These are phyloP conservation scores for Poterioochromonas sp. DNA, from an alignment of 352 stramenopile genomes.

Conservation along the genomic window DNA sequence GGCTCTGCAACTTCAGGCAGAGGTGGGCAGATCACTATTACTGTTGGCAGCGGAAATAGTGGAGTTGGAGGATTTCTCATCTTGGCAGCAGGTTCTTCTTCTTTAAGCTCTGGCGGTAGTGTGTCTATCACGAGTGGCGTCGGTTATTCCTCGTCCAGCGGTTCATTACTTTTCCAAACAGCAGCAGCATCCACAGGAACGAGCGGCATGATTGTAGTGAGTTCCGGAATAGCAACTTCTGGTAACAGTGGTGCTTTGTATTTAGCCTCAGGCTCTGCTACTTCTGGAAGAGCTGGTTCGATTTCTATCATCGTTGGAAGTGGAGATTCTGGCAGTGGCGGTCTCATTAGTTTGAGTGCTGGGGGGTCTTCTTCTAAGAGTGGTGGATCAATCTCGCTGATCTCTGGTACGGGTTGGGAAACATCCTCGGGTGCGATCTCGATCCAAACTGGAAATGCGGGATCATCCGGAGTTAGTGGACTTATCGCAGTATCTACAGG, in stretches of 20 bases:
- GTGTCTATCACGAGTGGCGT: conserved; percentile 65
- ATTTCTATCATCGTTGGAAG: background rate
- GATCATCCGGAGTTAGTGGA: conserved; percentile 34
- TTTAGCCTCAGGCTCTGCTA: conserved; percentile 9
- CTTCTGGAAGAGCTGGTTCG: conserved; percentile 42
- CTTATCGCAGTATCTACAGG: conserved; percentile 29
- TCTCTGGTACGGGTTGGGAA: conserved; percentile 23
- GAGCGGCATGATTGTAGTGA: conserved; percentile 10
- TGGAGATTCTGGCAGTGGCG: conserved; percentile 2
- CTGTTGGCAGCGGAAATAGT: conserved; percentile 56
- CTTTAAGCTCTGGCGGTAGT: conserved; percentile 68
- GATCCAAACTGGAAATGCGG: conserved; percentile 32
- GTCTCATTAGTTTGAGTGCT: background rate
- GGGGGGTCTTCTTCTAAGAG: background rate
- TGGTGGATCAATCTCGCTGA: conserved; percentile 23
- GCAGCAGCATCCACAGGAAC: conserved; percentile 37
- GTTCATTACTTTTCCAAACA: conserved; percentile 49
- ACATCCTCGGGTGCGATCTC: conserved; percentile 23
- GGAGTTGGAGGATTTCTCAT: conserved; percentile 66
- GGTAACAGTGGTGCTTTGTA: conserved; percentile 18
- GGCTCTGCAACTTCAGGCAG: conserved; percentile 43
- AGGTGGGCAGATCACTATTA: conserved; percentile 48
- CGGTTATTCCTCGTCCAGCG: conserved; percentile 43
- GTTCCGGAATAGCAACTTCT: background rate
- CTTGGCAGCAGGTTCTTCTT: conserved; percentile 59